Evolutionary conservation across 768 basidiomycete species (phyloP).

Genomic region (Coprinopsis cinerea): DNA sequence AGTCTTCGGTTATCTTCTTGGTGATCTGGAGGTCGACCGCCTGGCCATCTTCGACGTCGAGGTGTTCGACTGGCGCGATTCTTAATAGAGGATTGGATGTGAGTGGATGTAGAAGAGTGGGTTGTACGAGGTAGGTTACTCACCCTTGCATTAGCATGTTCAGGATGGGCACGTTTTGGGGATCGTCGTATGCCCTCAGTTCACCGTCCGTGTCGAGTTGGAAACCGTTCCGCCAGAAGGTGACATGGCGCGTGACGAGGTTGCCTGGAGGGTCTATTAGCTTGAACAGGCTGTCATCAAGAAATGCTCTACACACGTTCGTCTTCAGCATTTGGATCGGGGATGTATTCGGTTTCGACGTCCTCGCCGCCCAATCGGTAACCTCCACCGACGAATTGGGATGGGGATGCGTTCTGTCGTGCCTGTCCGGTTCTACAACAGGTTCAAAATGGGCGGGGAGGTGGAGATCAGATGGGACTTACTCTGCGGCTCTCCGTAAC

Average conservation of each 20-base stretch:
- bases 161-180: slow-evolving; percentile 61
- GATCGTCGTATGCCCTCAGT: slow-evolving; percentile 79
- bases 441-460: too few relatives aligned
- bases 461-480: too few relatives aligned
- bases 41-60: slow-evolving; percentile 72
- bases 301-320: slow-evolving; percentile 18
- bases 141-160: slow-evolving; percentile 65
- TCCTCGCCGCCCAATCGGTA: slow-evolving; percentile 89
- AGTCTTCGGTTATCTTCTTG: slow-evolving; percentile 67
- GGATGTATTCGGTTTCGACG: slow-evolving; percentile 67
- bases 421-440: not conserved
- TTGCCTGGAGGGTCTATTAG: slow-evolving; percentile 38
- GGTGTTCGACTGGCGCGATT: slow-evolving; percentile 69
- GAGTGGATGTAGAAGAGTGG: not conserved
- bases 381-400: slow-evolving; percentile 66
- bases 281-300: not conserved
- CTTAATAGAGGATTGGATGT: slow-evolving; percentile 28
- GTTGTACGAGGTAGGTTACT: slow-evolving; percentile 36
- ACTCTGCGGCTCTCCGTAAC: too few relatives aligned
- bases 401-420: slow-evolving; percentile 15
- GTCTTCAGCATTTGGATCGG: slow-evolving; percentile 54
- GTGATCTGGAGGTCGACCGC: slow-evolving; percentile 79
- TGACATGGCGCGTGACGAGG: slow-evolving; percentile 65
- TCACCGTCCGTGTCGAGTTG: slow-evolving; percentile 78
- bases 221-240: slow-evolving; percentile 93